Evolutionary conservation across 2,329 filamentous ascomycete genomes (phyloP).

Genomic region (Fusarium tupiense): DNA sequence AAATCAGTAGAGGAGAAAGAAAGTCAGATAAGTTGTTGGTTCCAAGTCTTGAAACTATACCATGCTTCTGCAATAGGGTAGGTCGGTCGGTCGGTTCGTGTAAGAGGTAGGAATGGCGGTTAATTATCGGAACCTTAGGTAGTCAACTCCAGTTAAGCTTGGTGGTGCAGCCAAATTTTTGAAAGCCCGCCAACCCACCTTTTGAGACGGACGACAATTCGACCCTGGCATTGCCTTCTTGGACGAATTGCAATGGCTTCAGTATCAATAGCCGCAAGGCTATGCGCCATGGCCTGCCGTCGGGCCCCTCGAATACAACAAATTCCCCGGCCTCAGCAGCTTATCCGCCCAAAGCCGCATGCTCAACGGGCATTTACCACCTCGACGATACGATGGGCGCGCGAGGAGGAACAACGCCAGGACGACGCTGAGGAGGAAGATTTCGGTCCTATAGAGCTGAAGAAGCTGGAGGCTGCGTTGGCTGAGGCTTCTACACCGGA

Average conservation of each 20-base stretch:
- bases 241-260: slow-evolving; percentile 50
- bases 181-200: slow-evolving; percentile 38
- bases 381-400: slow-evolving; percentile 44
- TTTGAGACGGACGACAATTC: slow-evolving; percentile 30
- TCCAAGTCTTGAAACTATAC: neutral
- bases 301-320: slow-evolving; percentile 40
- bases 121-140: slow-evolving; percentile 43
- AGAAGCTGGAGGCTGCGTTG: slow-evolving; percentile 45
- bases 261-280: slow-evolving; percentile 50
- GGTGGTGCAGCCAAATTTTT: slow-evolving; percentile 46
- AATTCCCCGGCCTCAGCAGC: slow-evolving; percentile 38
- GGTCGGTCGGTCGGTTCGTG: slow-evolving; percentile 3
- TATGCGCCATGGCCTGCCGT: slow-evolving; percentile 50
- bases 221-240: slow-evolving; percentile 37
- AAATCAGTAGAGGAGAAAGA: neutral
- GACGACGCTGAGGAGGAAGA: slow-evolving; percentile 41
- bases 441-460: slow-evolving; percentile 43
- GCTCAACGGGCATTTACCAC: slow-evolving; percentile 46
- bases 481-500: slow-evolving; percentile 46
- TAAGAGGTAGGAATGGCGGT: slow-evolving; percentile 24
- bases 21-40: neutral
- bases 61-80: slow-evolving; percentile 9
- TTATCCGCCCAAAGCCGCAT: slow-evolving; percentile 34
- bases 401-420: slow-evolving; percentile 28
- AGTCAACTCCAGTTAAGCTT: slow-evolving; percentile 7